phyloP scores from a whole-genome alignment of 495 filamentous ascomycete genomes.

The Xylaria telfairii region DNA sequence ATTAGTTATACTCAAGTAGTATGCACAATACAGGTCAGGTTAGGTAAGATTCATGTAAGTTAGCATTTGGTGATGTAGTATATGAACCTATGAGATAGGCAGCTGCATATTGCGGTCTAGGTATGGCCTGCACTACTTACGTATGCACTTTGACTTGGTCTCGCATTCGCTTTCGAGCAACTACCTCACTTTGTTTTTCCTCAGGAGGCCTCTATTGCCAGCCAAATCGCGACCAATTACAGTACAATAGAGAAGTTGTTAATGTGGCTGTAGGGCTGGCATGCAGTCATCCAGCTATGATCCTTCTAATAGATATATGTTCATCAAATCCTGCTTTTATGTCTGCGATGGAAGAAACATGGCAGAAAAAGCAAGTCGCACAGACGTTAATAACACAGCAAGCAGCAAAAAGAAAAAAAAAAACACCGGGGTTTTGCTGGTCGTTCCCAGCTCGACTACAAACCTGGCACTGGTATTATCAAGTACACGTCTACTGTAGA shows the following conservation, averaged over 20 bases:
- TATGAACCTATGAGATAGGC: neutral
- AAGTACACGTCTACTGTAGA: neutral
- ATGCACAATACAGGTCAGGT: no score
- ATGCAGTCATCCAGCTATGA: neutral
- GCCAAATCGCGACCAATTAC: neutral
- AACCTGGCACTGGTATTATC: neutral
- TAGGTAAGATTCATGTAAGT: slow-evolving; percentile 4
- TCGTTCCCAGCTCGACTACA: neutral
- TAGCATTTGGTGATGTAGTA: neutral
- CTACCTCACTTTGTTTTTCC: neutral
- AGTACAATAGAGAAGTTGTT: neutral
- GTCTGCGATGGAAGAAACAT: neutral
- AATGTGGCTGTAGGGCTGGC: neutral
- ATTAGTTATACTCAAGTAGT: no score
- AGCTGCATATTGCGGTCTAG: neutral
- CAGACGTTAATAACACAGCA: neutral
- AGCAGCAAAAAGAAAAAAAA: neutral
- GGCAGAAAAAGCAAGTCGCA: neutral
- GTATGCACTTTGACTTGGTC: neutral
- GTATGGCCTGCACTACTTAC: neutral
- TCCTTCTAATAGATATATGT: neutral
- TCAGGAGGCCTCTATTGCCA: slow-evolving; percentile 4
- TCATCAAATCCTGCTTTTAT: neutral
- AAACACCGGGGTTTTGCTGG: neutral
- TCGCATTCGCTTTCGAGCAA: neutral